Evolutionary conservation across 352 stramenopile species (phyloP).

Genomic region (Pythium grandisporangium): DNA sequence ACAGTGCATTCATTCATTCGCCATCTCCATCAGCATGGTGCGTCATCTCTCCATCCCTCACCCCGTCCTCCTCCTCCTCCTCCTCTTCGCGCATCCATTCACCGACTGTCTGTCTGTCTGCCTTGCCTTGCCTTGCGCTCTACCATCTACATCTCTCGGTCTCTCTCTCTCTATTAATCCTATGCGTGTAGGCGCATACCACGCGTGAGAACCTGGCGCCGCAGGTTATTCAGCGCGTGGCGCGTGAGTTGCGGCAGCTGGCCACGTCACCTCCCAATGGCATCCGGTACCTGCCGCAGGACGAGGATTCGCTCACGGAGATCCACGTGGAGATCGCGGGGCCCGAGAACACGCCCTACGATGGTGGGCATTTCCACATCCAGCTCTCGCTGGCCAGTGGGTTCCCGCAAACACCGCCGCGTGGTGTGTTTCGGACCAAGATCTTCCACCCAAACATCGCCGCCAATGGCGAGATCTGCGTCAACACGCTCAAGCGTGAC

Average conservation of each 20-base stretch:
- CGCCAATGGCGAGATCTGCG: conserved; percentile 96
- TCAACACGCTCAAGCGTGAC: conserved; percentile 99
- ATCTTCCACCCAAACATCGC: conserved; percentile 99
- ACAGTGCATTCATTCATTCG: no score
- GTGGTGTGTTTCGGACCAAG: conserved; percentile 97
- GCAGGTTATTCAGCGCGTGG: conserved; percentile 89
- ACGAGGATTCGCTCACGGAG: conserved; percentile 85
- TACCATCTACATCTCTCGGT: no score
- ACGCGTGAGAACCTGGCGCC: conserved; percentile 65
- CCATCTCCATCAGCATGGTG: no score
- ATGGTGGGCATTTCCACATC: conserved; percentile 93
- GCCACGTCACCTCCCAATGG: conserved; percentile 86
- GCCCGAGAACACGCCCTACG: conserved; percentile 96
- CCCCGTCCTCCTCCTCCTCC: no score
- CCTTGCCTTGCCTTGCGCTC: no score
- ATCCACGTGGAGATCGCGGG: conserved; percentile 96
- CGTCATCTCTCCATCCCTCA: no score
- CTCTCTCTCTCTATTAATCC: no score
- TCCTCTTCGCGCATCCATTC: no score
- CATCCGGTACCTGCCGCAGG: conserved; percentile 89
- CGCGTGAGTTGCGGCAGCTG: conserved; percentile 89
- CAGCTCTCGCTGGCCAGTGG: conserved; percentile 91
- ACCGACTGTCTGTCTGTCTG: no score
- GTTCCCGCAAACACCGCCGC: conserved; percentile 78
- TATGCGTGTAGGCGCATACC: no score